Percentiles rank a stretch among this genome's conserved stretches.
phyloP scores from a whole-genome alignment of 148 eudicot species.

The Heliamphora exappendiculata region DNA sequence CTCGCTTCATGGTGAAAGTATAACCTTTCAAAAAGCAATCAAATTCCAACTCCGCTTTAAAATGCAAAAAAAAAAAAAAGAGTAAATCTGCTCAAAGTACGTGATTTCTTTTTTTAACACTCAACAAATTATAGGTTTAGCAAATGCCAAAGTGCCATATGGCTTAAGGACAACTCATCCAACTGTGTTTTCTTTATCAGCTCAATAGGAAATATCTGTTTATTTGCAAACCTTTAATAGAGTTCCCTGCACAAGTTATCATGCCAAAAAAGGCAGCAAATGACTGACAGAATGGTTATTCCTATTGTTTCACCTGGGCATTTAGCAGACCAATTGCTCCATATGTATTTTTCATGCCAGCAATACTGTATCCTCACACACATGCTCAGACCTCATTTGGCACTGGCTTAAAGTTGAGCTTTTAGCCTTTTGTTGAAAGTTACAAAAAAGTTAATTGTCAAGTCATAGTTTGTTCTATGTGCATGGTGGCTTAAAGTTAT shows the following conservation, averaged over 20 bases:
- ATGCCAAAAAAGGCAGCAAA: background rate
- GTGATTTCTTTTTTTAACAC: background rate
- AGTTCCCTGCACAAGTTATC: background rate
- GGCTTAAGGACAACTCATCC: background rate
- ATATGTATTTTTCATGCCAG: too few species aligned
- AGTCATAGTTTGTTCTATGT: too few species aligned
- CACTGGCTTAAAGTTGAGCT: too few species aligned
- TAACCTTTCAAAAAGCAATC: background rate
- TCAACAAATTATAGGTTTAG: background rate
- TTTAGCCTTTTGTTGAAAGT: too few species aligned
- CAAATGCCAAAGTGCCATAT: background rate
- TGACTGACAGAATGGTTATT: too few species aligned
- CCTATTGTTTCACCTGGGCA: too few species aligned
- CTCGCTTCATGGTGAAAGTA: background rate
- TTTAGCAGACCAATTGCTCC: too few species aligned
- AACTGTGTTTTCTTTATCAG: background rate
- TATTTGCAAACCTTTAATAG: background rate
- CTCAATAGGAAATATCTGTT: background rate
- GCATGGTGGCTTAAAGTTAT: too few species aligned
- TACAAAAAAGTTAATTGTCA: too few species aligned
- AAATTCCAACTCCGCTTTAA: slow-evolving; percentile 8
- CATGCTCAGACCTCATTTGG: too few species aligned
- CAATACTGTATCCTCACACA: too few species aligned
- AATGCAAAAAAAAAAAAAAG: background rate
- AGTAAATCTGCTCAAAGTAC: background rate